A percentile compares a stretch with the other conserved stretches of the same genome.
Evolutionary conservation across 805 yeast species (phyloP).

Genomic region (Sugiyamaella chiloensis): DNA sequence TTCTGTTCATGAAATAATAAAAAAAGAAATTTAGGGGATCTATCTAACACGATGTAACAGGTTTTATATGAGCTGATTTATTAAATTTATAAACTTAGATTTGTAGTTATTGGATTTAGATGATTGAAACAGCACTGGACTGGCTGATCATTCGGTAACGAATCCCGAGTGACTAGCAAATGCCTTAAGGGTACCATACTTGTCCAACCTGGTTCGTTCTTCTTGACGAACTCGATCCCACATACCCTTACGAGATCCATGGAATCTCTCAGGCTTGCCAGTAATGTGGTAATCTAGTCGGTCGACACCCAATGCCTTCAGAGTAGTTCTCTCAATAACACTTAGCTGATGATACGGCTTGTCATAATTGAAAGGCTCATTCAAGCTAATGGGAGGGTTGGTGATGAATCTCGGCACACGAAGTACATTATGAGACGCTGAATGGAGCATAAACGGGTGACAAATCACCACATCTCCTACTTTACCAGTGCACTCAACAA

Average conservation of each 20-base stretch:
- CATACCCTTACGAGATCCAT: slow-evolving; percentile 6
- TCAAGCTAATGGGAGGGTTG: slow-evolving; percentile 14
- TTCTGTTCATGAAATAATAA: too few relatives aligned
- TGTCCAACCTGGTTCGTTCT: slow-evolving; percentile 7
- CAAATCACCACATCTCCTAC: slow-evolving; percentile 14
- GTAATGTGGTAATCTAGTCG: slow-evolving; percentile 2
- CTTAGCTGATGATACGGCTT: slow-evolving; percentile 7
- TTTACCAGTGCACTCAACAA: slow-evolving; percentile 12
- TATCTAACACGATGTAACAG: too few relatives aligned
- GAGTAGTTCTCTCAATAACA: slow-evolving; percentile 12
- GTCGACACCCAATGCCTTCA: slow-evolving; percentile 4
- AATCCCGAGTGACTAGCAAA: slow-evolving; percentile 3
- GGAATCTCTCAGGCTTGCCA: slow-evolving; percentile 4
- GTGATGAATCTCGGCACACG: slow-evolving; percentile 16
- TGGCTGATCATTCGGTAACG: not conserved
- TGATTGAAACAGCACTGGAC: too few relatives aligned
- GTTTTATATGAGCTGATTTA: too few relatives aligned
- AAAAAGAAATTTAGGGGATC: too few relatives aligned
- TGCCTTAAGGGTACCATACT: slow-evolving; percentile 11
- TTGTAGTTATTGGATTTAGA: too few relatives aligned
- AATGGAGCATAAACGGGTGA: slow-evolving; percentile 17
- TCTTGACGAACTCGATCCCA: slow-evolving; percentile 11
- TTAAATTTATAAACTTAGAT: too few relatives aligned
- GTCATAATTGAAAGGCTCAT: slow-evolving; percentile 11
- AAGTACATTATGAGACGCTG: slow-evolving; percentile 14